A percentile compares a stretch with the other conserved stretches of the same genome.
These are phyloP conservation scores for Tripterygium wilfordii DNA, from an alignment of 177 flowering plant species.

Conservation along the genomic window DNA sequence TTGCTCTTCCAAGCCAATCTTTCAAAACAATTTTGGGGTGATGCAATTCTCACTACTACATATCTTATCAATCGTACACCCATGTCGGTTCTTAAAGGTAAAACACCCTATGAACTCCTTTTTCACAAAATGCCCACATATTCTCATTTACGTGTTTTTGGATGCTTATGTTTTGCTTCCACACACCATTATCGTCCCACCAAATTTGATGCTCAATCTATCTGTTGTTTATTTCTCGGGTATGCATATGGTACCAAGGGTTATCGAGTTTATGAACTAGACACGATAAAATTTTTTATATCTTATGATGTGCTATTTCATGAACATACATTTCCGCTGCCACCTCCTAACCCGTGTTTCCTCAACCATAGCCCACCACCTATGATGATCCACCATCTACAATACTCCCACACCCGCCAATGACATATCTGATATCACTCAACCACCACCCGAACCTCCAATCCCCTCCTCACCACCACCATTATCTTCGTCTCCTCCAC, in stretches of 20 bases:
- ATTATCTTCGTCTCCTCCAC: too few species aligned
- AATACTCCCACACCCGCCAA: too few species aligned
- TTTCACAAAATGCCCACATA: background rate
- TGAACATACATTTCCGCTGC: background rate
- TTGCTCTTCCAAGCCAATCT: background rate
- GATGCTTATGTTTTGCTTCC: conserved; percentile 3
- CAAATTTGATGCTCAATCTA: background rate
- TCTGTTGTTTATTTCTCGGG: background rate
- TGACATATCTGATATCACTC: too few species aligned
- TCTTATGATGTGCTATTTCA: background rate
- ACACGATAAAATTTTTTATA: background rate
- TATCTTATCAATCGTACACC: conserved; percentile 4
- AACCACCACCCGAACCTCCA: too few species aligned
- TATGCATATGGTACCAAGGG: background rate
- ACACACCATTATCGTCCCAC: background rate
- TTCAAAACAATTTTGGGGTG: background rate
- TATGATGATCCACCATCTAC: too few species aligned
- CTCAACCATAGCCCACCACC: background rate
- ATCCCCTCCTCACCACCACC: too few species aligned
- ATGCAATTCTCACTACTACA: background rate
- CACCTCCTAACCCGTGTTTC: background rate
- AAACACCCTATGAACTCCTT: conserved; percentile 1
- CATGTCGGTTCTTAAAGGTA: background rate
- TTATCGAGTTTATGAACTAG: background rate
- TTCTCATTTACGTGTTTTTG: background rate